phyloP scores from a whole-genome alignment of 441 rosid genomes.

The Brassica hybrid region DNA sequence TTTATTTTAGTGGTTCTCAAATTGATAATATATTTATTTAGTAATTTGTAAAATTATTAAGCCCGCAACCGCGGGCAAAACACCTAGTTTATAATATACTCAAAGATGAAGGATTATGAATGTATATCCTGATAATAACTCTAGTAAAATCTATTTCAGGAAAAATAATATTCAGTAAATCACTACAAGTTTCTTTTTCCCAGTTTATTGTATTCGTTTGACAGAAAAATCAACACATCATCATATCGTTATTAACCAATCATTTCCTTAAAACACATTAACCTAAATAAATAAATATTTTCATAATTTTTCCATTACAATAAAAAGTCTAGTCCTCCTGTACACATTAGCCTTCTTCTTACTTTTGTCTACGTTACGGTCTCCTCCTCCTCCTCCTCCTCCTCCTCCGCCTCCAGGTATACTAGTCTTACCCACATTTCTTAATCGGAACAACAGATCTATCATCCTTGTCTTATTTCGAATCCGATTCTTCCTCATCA shows the following conservation, averaged over 20 bases:
- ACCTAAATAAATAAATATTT: neutral
- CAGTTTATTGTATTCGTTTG: slow-evolving; percentile 9
- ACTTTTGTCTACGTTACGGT: neutral
- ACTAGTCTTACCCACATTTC: neutral
- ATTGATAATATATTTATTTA: no score
- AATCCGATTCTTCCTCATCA: neutral
- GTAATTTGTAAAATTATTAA: no score
- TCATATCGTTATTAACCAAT: neutral
- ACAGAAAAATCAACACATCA: slow-evolving; percentile 24
- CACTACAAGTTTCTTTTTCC: neutral
- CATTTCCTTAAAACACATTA: slow-evolving; percentile 19
- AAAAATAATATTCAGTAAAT: slow-evolving; percentile 17
- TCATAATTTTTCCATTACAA: neutral
- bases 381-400: slow-evolving; percentile 19
- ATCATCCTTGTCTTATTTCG: neutral
- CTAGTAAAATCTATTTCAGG: neutral
- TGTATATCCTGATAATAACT: neutral
- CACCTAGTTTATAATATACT: neutral
- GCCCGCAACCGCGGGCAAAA: no score
- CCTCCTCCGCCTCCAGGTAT: slow-evolving; percentile 2
- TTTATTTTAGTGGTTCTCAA: no score
- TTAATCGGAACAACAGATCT: neutral
- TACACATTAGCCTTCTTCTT: neutral
- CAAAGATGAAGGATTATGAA: neutral
- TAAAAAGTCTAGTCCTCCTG: neutral